These are phyloP conservation scores for Ogataea wickerhamii DNA, from an alignment of 805 yeast genomes.

Conservation along the genomic window DNA sequence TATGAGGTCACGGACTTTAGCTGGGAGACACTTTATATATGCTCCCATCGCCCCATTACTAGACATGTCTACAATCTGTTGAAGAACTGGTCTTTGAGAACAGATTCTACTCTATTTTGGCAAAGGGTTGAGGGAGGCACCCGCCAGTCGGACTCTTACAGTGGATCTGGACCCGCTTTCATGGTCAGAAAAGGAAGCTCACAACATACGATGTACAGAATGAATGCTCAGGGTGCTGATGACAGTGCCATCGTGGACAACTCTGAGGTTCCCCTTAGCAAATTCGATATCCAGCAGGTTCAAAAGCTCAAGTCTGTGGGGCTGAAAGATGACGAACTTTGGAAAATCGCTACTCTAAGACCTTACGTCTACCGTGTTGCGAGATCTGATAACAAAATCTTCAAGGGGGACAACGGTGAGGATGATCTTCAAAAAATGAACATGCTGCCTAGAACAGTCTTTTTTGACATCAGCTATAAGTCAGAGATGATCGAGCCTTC, in stretches of 20 bases:
- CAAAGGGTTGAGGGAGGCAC: constrained; percentile 39
- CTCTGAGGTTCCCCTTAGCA: constrained; percentile 50
- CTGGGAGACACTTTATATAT: constrained; percentile 63
- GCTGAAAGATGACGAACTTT: constrained; percentile 62
- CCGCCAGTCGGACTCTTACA: constrained; percentile 40
- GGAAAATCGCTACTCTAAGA: constrained; percentile 76
- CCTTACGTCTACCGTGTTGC: constrained; percentile 64
- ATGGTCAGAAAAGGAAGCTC: constrained; percentile 23
- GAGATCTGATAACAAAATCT: constrained; percentile 35
- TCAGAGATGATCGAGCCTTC: constrained; percentile 20
- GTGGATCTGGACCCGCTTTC: constrained; percentile 38
- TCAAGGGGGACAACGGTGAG: constrained; percentile 8
- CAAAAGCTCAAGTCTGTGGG: constrained; percentile 71
- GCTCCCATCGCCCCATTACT: constrained; percentile 64
- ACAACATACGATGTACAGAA: constrained; percentile 15
- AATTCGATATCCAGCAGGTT: constrained; percentile 72
- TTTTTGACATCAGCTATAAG: constrained; percentile 40
- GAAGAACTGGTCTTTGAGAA: constrained; percentile 66
- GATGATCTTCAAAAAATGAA: constrained; percentile 32
- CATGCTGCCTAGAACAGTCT: constrained; percentile 48
- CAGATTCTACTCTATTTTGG: constrained; percentile 79
- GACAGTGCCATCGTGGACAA: constrained; percentile 38
- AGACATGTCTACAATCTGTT: constrained; percentile 61
- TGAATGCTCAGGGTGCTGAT: constrained; percentile 21
- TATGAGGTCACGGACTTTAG: constrained; percentile 70